Evolutionary conservation across 768 basidiomycete species (phyloP).

Genomic region (Termitomyces sp.): DNA sequence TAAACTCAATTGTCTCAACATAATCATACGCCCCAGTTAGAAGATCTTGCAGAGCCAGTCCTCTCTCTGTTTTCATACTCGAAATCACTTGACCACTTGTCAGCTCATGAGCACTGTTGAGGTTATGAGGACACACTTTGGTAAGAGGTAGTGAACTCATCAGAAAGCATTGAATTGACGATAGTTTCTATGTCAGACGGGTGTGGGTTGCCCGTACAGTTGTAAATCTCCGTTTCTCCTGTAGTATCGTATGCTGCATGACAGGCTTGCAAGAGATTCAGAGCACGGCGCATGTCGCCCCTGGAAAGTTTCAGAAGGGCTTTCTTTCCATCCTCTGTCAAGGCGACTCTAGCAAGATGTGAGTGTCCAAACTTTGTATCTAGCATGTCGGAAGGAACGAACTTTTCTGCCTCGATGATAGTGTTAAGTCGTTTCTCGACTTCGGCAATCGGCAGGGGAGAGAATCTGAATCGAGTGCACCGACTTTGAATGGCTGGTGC

Average conservation of each 20-base stretch:
- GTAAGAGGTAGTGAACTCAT: constrained; percentile 92
- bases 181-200: constrained; percentile 92
- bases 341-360: constrained; percentile 59
- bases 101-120: neutral
- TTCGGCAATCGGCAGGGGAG: constrained; percentile 79
- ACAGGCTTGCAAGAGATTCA: constrained; percentile 96
- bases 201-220: constrained; percentile 95
- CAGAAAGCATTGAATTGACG: constrained; percentile 91
- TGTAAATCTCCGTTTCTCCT: constrained; percentile 90
- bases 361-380: neutral
- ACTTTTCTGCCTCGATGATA: constrained; percentile 86
- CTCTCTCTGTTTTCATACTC: constrained; percentile 83
- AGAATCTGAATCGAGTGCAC: constrained; percentile 96
- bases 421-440: constrained; percentile 76
- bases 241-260: constrained; percentile 91
- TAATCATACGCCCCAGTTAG: constrained; percentile 91
- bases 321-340: constrained; percentile 80
- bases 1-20: constrained; percentile 79
- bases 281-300: constrained; percentile 95
- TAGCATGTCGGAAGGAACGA: constrained; percentile 16
- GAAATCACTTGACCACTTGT: constrained; percentile 62
- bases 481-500: constrained; percentile 97
- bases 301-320: constrained; percentile 92
- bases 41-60: constrained; percentile 91
- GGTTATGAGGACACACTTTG: constrained; percentile 44